phyloP scores from a whole-genome alignment of 176 grass and related monocot species.

The Miscanthus lutarioriparius region DNA sequence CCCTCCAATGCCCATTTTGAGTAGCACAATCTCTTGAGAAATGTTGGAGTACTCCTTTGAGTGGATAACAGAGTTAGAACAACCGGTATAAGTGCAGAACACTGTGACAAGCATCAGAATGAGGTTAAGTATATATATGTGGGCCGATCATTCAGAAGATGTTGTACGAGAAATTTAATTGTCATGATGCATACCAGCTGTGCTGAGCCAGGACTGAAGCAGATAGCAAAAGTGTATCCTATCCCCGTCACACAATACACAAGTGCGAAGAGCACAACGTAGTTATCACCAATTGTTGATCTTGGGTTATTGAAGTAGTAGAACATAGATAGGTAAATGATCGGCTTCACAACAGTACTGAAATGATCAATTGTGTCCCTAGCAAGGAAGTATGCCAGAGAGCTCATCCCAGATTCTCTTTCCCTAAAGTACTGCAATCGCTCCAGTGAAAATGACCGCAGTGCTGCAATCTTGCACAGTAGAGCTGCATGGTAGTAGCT shows the following conservation, averaged over 20 bases:
- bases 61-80: conserved; percentile 76
- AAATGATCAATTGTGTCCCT: conserved; percentile 87
- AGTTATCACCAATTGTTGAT: conserved; percentile 59
- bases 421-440: conserved; percentile 71
- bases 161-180: neutral
- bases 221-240: conserved; percentile 81
- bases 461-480: conserved; percentile 74
- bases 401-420: conserved; percentile 81
- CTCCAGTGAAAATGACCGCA: conserved; percentile 78
- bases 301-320: conserved; percentile 91
- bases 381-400: conserved; percentile 74
- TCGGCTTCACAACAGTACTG: conserved; percentile 69
- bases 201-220: conserved; percentile 72
- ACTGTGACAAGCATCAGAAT: conserved; percentile 43
- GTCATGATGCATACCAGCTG: conserved; percentile 53
- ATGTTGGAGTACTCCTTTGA: conserved; percentile 45
- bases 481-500: conserved; percentile 53
- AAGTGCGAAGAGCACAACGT: conserved; percentile 63
- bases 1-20: conserved; percentile 86
- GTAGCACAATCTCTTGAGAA: conserved; percentile 63
- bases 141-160: conserved; percentile 17
- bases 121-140: neutral
- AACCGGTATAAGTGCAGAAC: conserved; percentile 74
- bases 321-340: conserved; percentile 92
- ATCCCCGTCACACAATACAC: conserved; percentile 87